A percentile compares a stretch with the other conserved stretches of the same genome.
These are phyloP conservation scores for Phytophthora pinifolia DNA, from an alignment of 352 stramenopile species.

Conservation along the genomic window DNA sequence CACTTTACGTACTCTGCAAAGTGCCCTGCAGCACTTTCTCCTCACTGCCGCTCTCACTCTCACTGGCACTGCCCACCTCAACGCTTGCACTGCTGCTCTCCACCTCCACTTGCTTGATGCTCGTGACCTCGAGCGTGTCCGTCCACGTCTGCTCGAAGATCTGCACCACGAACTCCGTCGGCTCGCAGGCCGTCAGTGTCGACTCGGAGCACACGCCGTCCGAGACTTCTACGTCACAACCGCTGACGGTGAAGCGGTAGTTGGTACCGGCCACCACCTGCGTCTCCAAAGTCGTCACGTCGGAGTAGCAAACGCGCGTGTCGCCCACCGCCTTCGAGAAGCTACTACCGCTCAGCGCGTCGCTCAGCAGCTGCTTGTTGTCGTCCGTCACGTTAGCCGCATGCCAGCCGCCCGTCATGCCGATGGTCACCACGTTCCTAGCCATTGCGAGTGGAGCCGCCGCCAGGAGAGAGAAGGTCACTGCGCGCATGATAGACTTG, in stretches of 20 bases:
- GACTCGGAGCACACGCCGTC: slow-evolving; percentile 38
- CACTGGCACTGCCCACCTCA: not conserved
- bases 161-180: slow-evolving; percentile 44
- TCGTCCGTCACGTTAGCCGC: slow-evolving; percentile 23
- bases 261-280: slow-evolving; percentile 79
- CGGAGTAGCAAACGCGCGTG: slow-evolving; percentile 45
- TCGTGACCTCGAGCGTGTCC: slow-evolving; percentile 57
- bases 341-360: slow-evolving; percentile 28
- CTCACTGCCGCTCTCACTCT: slow-evolving; percentile 7
- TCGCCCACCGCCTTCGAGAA: slow-evolving; percentile 32
- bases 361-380: slow-evolving; percentile 28
- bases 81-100: slow-evolving; percentile 1
- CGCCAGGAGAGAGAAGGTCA: slow-evolving; percentile 12
- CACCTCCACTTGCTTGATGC: slow-evolving; percentile 30
- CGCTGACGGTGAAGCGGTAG: slow-evolving; percentile 67
- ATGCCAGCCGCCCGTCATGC: slow-evolving; percentile 31
- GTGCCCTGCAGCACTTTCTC: slow-evolving; percentile 8
- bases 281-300: slow-evolving; percentile 43
- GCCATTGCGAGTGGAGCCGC: slow-evolving; percentile 16
- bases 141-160: slow-evolving; percentile 69
- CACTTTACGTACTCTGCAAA: slow-evolving; percentile 27
- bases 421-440: slow-evolving; percentile 21
- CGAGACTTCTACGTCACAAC: slow-evolving; percentile 40
- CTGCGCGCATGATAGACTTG: slow-evolving; percentile 9
- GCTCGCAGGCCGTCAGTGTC: slow-evolving; percentile 30